Evolutionary conservation across 345 rosid species (phyloP), one percentile per base, ranked within the genome.

Genomic region (Trapa bicornis): DNA sequence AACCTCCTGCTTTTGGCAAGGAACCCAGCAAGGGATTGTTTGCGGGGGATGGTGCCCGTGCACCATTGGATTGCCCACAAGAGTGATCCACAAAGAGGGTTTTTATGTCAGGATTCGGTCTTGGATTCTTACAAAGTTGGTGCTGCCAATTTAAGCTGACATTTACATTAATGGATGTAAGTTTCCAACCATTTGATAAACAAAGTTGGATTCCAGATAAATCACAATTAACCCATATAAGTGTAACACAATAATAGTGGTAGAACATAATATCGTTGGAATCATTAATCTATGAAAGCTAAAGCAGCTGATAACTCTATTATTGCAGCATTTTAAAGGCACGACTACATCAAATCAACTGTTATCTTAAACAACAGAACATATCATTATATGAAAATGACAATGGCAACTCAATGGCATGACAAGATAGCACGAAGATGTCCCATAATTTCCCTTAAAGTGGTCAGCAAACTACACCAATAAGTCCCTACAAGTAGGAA

Each of bases 101-200:
- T 76, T 82, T 85, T 56, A 88, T 88, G 61, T 88, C 91, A 61
- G 95, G 95, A 70, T 88, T 88, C 60, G 86, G 69, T 79, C 85
- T 84, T 33, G 87, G 91, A 68, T 86, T 86, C 79, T 86, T 82
- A 74, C 95, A 88, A 36, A 86, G 77, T 72, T 86, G 91, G 69
- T 88, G 95, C 78, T 88, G 95, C 95, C 95, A 88, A 71, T 86
- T 86, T 76, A 88, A 81, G 71, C 95, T 89, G 86, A 58, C 60
- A 5, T 58, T 35, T 29, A 65, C 16, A n/a, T 6, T 11, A 12
- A 9, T 12, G 32, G 16, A 16, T 10, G 32, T 7, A 58, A n/a
- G 38, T 11, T 32, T 35, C 5, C 10, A 33, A 11, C 52, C 8
- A 6, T 47, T 47, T 47, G 52, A 10, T 15, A 3, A 47, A 10